phyloP scores from a whole-genome alignment of 352 stramenopile species.

The Peronosclerospora sorghi region DNA sequence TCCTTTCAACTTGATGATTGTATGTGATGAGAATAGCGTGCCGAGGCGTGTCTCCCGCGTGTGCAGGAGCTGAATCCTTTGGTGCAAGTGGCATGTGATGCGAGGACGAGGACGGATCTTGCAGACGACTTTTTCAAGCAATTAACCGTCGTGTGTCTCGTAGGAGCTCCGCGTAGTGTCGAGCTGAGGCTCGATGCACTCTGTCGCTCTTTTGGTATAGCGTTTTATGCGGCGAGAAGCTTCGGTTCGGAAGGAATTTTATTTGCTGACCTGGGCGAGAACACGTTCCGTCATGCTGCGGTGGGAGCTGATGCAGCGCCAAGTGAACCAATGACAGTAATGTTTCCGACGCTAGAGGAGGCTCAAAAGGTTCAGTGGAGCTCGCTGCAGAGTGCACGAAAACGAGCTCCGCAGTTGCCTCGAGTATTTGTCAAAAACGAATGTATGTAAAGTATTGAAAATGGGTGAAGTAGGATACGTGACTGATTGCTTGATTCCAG shows the following conservation, averaged over 20 bases:
- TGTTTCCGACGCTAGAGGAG: conserved; percentile 46
- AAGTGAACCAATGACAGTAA: conserved; percentile 26
- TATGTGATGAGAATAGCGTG: too few species aligned
- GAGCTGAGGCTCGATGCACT: too few species aligned
- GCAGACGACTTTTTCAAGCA: too few species aligned
- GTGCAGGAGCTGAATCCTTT: too few species aligned
- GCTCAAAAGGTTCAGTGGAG: conserved; percentile 46
- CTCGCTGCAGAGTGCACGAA: conserved; percentile 51
- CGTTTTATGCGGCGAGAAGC: conserved; percentile 16
- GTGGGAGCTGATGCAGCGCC: conserved; percentile 16
- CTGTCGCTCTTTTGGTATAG: too few species aligned
- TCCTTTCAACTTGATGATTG: too few species aligned
- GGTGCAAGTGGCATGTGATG: too few species aligned
- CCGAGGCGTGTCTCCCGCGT: too few species aligned
- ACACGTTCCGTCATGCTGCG: conserved; percentile 49
- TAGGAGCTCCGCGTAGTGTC: too few species aligned
- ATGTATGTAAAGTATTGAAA: conserved; percentile 23
- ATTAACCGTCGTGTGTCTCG: too few species aligned
- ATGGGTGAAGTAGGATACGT: background rate
- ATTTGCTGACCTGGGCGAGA: conserved; percentile 64
- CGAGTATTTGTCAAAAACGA: conserved; percentile 71
- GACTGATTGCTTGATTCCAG: conserved; percentile 14
- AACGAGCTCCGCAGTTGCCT: conserved; percentile 61
- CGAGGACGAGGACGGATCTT: too few species aligned
- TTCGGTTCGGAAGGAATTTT: conserved; percentile 75